These are phyloP conservation scores for Fusarium continuum DNA, from an alignment of 2,329 filamentous ascomycete species.

Conservation along the genomic window DNA sequence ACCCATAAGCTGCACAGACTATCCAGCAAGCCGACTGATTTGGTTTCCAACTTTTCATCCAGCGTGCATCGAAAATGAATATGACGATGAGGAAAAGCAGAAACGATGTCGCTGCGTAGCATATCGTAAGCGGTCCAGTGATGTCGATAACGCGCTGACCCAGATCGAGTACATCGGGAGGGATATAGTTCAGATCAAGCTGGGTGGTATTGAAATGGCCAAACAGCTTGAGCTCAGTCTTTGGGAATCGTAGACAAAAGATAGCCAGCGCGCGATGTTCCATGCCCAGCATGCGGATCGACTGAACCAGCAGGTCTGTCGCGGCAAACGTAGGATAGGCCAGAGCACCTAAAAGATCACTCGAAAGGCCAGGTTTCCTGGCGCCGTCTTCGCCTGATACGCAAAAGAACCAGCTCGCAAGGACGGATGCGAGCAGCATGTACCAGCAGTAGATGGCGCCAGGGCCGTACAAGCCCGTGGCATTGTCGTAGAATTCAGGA, in stretches of 20 bases:
- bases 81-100: not conserved
- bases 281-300: not conserved
- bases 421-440: slow-evolving; percentile 8
- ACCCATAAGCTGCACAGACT: not conserved
- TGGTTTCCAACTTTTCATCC: not conserved
- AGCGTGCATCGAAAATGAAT: not conserved
- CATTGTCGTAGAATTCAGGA: slow-evolving; percentile 12
- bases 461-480: slow-evolving; percentile 5
- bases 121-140: not conserved
- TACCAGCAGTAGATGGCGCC: slow-evolving; percentile 20
- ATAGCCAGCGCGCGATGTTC: slow-evolving; percentile 4
- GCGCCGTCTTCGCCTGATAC: not conserved
- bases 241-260: not conserved
- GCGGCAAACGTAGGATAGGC: slow-evolving; percentile 14
- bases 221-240: not conserved
- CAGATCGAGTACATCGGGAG: not conserved
- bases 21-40: not conserved
- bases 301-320: slow-evolving; percentile 1
- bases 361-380: slow-evolving; percentile 1
- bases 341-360: slow-evolving; percentile 4
- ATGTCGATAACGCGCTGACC: slow-evolving; percentile 5
- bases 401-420: not conserved
- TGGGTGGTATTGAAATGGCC: not conserved
- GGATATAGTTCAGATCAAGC: not conserved
- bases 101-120: not conserved